Evolutionary conservation across 2,329 filamentous ascomycete species (phyloP).

Genomic region (Colletotrichum paranaense): DNA sequence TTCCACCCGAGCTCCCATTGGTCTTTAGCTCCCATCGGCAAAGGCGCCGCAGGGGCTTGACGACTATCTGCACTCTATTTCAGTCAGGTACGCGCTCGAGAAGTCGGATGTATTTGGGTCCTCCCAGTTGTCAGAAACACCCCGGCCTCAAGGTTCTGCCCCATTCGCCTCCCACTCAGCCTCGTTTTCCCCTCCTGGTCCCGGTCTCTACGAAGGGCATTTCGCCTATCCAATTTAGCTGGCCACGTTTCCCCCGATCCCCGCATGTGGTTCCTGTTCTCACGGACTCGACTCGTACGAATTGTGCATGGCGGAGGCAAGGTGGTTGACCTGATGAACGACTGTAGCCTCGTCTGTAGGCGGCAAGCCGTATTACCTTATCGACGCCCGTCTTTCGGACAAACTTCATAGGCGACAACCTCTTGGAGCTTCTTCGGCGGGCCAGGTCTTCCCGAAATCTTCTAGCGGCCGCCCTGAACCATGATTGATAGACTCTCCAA

Average conservation of each 20-base stretch:
- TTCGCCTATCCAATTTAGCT: background rate
- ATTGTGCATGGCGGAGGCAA: background rate
- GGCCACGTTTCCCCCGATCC: slow-evolving; percentile 3
- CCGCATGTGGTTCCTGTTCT: background rate
- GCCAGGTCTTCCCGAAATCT: slow-evolving; percentile 20
- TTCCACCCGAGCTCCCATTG: slow-evolving; percentile 4
- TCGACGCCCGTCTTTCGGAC: background rate
- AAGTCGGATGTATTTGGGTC: background rate
- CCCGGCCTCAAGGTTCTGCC: slow-evolving; percentile 10
- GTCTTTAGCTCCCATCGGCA: background rate
- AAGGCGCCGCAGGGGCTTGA: slow-evolving; percentile 11
- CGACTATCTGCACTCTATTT: slow-evolving; percentile 15
- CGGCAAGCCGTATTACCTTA: background rate
- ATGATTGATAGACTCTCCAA: slow-evolving; percentile 17
- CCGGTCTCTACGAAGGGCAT: slow-evolving; percentile 6
- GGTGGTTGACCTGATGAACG: background rate
- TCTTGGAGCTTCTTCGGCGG: slow-evolving; percentile 18
- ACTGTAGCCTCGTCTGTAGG: background rate
- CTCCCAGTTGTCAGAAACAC: slow-evolving; percentile 8
- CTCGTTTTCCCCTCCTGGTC: slow-evolving; percentile 22
- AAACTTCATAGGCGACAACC: background rate
- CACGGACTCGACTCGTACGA: background rate
- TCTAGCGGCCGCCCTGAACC: slow-evolving; percentile 20
- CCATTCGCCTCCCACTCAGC: slow-evolving; percentile 26
- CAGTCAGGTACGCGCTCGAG: slow-evolving; percentile 22